These are phyloP conservation scores for Ziziphus jujuba DNA, from an alignment of 306 rosid species.

Conservation along the genomic window DNA sequence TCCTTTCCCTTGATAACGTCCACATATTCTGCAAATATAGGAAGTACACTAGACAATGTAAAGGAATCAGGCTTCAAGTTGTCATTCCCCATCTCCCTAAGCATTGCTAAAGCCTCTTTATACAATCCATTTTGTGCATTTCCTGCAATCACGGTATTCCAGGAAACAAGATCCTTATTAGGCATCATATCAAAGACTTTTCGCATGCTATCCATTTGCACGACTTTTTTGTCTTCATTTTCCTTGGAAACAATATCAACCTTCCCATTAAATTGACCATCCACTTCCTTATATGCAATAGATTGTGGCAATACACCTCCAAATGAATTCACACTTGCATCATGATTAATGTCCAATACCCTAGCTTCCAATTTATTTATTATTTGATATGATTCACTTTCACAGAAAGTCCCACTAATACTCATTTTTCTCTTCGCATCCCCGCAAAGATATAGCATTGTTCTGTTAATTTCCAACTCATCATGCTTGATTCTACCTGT, in stretches of 20 bases:
- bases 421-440: slow-evolving; percentile 7
- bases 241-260: not conserved
- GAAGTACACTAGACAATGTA: slow-evolving; percentile 81
- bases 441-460: too few relatives aligned
- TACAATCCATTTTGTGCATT: slow-evolving; percentile 67
- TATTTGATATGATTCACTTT: slow-evolving; percentile 9
- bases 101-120: slow-evolving; percentile 50
- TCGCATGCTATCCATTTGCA: slow-evolving; percentile 34
- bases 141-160: slow-evolving; percentile 82
- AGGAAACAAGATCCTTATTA: slow-evolving; percentile 67
- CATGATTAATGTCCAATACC: slow-evolving; percentile 1
- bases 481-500: too few relatives aligned
- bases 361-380: slow-evolving; percentile 1
- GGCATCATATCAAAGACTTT: slow-evolving; percentile 79
- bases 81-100: slow-evolving; percentile 54
- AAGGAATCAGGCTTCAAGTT: slow-evolving; percentile 67
- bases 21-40: slow-evolving; percentile 67
- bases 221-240: slow-evolving; percentile 2
- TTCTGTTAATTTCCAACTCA: too few relatives aligned
- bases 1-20: slow-evolving; percentile 69
- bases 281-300: not conserved
- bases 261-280: slow-evolving; percentile 3
- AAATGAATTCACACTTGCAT: not conserved
- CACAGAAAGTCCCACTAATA: slow-evolving; percentile 10
- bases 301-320: not conserved